Conservation (phyloP, 2,329 filamentous ascomycete species). For the Paecilomyces fulvus region DNA sequence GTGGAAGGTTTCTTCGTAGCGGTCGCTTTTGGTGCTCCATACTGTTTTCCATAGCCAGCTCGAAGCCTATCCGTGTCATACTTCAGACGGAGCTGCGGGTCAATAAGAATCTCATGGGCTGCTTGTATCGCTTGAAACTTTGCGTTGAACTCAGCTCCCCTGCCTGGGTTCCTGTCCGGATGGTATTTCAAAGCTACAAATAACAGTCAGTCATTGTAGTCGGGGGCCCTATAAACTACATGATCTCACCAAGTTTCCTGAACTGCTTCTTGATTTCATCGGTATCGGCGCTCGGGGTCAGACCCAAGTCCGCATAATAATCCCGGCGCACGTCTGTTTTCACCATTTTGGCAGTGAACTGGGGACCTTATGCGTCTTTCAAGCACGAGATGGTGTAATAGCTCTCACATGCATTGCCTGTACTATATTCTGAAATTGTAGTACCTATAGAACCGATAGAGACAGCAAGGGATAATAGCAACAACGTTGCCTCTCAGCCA, state of each 20-base stretch:
- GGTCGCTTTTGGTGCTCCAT: constrained; percentile 21
- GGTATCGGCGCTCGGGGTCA: constrained; percentile 57
- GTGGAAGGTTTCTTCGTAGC: constrained; percentile 21
- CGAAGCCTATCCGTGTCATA: constrained; percentile 56
- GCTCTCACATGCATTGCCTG: not conserved
- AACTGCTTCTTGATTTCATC: constrained; percentile 81
- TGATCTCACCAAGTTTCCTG: constrained; percentile 63
- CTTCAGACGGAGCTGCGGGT: constrained; percentile 48
- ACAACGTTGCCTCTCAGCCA: not conserved
- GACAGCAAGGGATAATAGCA: not conserved
- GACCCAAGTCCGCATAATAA: constrained; percentile 77
- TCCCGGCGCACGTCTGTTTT: constrained; percentile 62
- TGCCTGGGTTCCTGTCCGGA: constrained; percentile 79
- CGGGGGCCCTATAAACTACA: not conserved
- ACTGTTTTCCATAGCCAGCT: constrained; percentile 33
- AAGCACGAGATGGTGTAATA: not conserved
- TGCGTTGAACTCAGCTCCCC: constrained; percentile 67
- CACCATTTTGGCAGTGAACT: constrained; percentile 47
- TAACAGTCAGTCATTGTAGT: not conserved
- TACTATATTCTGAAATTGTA: not conserved
- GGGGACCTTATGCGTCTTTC: constrained; percentile 5
- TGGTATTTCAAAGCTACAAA: constrained; percentile 69
- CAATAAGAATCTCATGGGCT: constrained; percentile 68
- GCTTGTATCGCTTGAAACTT: constrained; percentile 83
- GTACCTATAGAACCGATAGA: not conserved